phyloP scores from a whole-genome alignment of 371 early-diverging fungal genomes.

The Apophysomyces trapeziformis region DNA sequence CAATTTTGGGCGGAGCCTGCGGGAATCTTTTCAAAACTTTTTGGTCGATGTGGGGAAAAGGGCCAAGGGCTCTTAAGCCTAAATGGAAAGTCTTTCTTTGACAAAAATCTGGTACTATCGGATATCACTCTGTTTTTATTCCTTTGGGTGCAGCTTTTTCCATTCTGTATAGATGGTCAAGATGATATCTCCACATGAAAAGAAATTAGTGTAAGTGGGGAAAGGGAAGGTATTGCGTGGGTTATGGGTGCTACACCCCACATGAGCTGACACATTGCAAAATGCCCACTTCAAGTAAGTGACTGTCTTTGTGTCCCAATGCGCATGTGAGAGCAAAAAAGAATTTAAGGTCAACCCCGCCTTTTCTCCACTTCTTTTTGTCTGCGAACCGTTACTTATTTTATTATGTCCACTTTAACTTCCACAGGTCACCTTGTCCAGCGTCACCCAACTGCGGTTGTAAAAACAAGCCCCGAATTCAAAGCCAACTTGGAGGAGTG shows the following conservation, averaged over 20 bases:
- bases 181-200: too few relatives aligned
- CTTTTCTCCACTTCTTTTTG: conserved; percentile 11
- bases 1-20: too few relatives aligned
- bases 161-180: too few relatives aligned
- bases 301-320: conserved; percentile 5
- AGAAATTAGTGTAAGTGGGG: too few relatives aligned
- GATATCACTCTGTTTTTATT: too few relatives aligned
- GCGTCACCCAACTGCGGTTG: conserved; percentile 37
- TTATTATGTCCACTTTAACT: conserved; percentile 40
- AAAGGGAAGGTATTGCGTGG: too few relatives aligned
- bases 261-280: not conserved
- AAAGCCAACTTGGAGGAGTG: conserved; percentile 65
- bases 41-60: too few relatives aligned
- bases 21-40: too few relatives aligned
- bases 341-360: conserved; percentile 4
- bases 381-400: not conserved
- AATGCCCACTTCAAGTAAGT: conserved; percentile 1
- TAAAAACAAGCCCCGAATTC: conserved; percentile 53
- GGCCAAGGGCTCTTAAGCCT: too few relatives aligned
- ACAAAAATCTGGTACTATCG: too few relatives aligned
- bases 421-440: conserved; percentile 43
- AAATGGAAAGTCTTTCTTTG: too few relatives aligned
- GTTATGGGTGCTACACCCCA: not conserved
- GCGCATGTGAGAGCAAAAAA: conserved; percentile 2
- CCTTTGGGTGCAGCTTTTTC: too few relatives aligned